Evolutionary conservation across 805 yeast species (phyloP).

Genomic region (Wickerhamomyces canadensis): DNA sequence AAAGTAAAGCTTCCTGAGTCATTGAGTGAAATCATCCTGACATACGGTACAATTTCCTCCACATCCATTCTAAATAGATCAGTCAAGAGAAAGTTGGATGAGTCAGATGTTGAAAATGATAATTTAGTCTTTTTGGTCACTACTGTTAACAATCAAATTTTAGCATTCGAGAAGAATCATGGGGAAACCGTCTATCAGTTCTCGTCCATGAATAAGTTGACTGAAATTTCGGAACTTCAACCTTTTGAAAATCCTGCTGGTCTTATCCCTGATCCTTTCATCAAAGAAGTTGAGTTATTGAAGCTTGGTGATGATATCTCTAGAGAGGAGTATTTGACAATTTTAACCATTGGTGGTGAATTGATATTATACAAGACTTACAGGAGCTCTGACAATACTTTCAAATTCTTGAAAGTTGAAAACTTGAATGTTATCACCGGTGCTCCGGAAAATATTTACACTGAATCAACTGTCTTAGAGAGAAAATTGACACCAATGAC

Average conservation of each 20-base stretch:
- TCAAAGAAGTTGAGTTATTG: conserved; percentile 61
- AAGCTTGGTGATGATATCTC: conserved; percentile 54
- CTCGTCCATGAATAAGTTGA: conserved; percentile 30
- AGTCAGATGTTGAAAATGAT: conserved; percentile 20
- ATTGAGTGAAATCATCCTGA: conserved; percentile 46
- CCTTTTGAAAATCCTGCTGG: conserved; percentile 30
- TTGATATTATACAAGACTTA: conserved; percentile 58
- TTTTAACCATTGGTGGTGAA: conserved; percentile 80
- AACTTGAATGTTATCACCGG: conserved; percentile 52
- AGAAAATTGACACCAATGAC: conserved; percentile 57
- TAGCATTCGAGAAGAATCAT: conserved; percentile 53
- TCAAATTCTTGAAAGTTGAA: conserved; percentile 37
- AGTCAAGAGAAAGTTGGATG: conserved; percentile 22
- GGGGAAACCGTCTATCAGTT: conserved; percentile 34
- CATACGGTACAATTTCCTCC: conserved; percentile 61
- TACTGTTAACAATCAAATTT: conserved; percentile 71
- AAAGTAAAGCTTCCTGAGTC: conserved; percentile 32
- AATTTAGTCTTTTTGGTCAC: conserved; percentile 53
- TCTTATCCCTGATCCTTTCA: conserved; percentile 62
- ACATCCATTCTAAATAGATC: conserved; percentile 39
- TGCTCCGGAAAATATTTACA: conserved; percentile 74
- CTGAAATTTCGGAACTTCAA: conserved; percentile 33
- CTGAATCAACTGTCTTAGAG: conserved; percentile 56
- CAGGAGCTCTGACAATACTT: conserved; percentile 36
- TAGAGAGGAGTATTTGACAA: conserved; percentile 59